Percentiles rank a stretch among this genome's conserved stretches.
These are phyloP conservation scores for Plasmodium gonderi DNA, from an alignment of 169 alveolate species.

Conservation along the genomic window DNA sequence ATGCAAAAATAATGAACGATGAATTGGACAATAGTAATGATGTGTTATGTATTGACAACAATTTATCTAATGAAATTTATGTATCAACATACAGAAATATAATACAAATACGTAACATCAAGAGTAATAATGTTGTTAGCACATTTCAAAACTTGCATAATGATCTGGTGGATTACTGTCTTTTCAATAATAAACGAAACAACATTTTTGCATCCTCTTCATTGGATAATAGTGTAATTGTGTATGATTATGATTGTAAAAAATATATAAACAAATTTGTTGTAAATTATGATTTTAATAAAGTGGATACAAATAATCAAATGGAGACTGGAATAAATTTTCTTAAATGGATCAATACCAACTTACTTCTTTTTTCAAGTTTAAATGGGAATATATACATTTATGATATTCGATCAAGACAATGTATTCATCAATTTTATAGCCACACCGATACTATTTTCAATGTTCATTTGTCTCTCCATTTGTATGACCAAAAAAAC, in stretches of 20 bases:
- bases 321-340: conserved; percentile 63
- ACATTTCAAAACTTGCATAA: conserved; percentile 27
- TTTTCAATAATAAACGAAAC: conserved; percentile 48
- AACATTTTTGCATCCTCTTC: conserved; percentile 67
- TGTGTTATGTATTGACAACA: conserved; percentile 54
- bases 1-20: neutral
- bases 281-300: conserved; percentile 49
- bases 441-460: conserved; percentile 58
- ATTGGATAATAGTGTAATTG: conserved; percentile 41
- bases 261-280: conserved; percentile 34
- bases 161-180: conserved; percentile 58
- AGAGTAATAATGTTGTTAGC: conserved; percentile 22
- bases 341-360: conserved; percentile 48
- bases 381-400: conserved; percentile 65
- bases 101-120: conserved; percentile 17
- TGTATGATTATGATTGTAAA: conserved; percentile 38
- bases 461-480: conserved; percentile 51
- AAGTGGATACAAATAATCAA: neutral
- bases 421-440: conserved; percentile 69
- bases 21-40: conserved; percentile 15
- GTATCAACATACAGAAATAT: conserved; percentile 16
- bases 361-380: conserved; percentile 60
- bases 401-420: conserved; percentile 47
- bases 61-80: conserved; percentile 36
- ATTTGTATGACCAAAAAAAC: conserved; percentile 38